Percentiles rank a stretch among this genome's conserved stretches.
phyloP scores from a whole-genome alignment of 805 yeast species.

The Phaffomyces antillensis region DNA sequence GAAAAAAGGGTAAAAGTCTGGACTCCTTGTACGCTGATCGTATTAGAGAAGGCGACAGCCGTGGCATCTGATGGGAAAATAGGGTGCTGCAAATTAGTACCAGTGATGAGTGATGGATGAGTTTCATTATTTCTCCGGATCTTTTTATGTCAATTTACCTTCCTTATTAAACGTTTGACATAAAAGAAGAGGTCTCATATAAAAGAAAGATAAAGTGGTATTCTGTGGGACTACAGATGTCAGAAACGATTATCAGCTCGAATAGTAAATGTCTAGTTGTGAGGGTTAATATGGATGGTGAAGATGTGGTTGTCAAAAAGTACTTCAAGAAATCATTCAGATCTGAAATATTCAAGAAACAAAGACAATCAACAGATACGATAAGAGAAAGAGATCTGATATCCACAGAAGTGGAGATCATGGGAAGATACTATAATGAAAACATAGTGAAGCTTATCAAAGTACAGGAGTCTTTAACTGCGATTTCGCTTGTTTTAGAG shows the following conservation, averaged over 20 bases:
- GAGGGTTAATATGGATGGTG: not conserved
- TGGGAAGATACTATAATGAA: not conserved
- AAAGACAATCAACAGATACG: not conserved
- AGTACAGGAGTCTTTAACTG: not conserved
- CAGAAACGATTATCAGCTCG: not conserved
- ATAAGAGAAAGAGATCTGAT: slow-evolving; percentile 25
- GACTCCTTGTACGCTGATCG: slow-evolving; percentile 7
- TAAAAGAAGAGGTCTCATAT: too few species aligned
- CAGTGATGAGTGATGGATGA: too few species aligned
- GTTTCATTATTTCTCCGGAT: too few species aligned
- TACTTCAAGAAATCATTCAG: slow-evolving; percentile 7
- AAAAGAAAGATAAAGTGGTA: not conserved
- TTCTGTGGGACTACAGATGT: too few species aligned
- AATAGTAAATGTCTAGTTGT: not conserved
- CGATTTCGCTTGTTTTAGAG: slow-evolving; percentile 3
- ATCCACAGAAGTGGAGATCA: not conserved
- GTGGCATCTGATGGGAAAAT: slow-evolving; percentile 9
- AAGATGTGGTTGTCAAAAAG: not conserved
- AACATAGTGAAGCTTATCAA: not conserved
- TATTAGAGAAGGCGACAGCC: slow-evolving; percentile 12
- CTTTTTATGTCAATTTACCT: not conserved
- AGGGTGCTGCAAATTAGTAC: too few species aligned
- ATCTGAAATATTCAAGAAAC: slow-evolving; percentile 3
- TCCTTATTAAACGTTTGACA: not conserved
- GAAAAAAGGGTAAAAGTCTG: slow-evolving; percentile 10